Evolutionary conservation across 345 rosid species (phyloP).

Genomic region (Erucastrum elatum): DNA sequence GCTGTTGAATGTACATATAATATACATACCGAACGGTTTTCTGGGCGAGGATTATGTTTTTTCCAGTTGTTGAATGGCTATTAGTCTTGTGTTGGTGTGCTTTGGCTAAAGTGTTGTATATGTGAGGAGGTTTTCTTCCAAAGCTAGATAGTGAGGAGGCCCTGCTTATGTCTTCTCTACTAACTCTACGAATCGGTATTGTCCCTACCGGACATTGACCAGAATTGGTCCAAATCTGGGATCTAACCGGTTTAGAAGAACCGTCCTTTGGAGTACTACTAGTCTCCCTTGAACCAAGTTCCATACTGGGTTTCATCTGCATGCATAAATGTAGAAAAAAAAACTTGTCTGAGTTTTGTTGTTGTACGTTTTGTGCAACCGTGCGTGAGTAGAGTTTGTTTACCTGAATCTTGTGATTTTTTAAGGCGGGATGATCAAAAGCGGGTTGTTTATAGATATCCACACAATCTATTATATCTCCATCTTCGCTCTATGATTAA

Average conservation of each 20-base stretch:
- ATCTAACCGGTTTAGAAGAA: constrained; percentile 15
- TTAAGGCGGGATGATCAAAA: constrained; percentile 53
- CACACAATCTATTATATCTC: constrained; percentile 57
- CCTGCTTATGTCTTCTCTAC: constrained; percentile 41
- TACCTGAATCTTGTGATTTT: constrained; percentile 52
- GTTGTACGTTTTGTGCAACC: neutral
- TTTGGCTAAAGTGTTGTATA: constrained; percentile 8
- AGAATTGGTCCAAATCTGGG: constrained; percentile 50
- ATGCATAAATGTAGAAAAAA: constrained; percentile 1
- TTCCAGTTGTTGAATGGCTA: neutral
- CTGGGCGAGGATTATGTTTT: neutral
- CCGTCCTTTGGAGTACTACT: neutral
- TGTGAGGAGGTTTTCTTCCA: constrained; percentile 37
- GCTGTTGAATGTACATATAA: neutral
- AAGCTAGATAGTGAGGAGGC: constrained; percentile 34
- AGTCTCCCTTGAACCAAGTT: neutral
- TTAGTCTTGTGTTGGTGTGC: neutral
- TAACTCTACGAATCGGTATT: constrained; percentile 50
- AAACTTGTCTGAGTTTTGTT: neutral
- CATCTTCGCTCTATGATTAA: constrained; percentile 50
- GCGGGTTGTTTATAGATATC: constrained; percentile 56
- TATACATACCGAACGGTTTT: constrained; percentile 41
- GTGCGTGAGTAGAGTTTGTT: neutral
- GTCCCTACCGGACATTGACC: constrained; percentile 55
- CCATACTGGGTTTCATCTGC: constrained; percentile 50